Base-by-base conservation (phyloP, 768 basidiomycete species). In the Mycena leptocephala region DNA sequence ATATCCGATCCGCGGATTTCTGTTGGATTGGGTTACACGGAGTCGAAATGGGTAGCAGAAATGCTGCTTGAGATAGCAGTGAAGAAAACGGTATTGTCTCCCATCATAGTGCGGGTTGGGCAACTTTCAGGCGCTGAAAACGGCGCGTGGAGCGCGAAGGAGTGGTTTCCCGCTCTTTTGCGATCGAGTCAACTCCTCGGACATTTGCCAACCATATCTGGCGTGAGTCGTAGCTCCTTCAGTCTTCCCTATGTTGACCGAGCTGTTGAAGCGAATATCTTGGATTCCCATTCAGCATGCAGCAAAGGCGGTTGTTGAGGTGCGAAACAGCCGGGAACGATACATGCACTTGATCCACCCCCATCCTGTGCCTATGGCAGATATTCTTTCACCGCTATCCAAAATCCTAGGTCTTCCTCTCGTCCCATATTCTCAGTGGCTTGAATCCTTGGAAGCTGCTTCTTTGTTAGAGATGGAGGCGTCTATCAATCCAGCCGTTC, bases 11-110 rank as follows among this genome's bases (percentile, higher is more conserved):
- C 86, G 0, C 71, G 48, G 14, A 69, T 81, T 33, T 84, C 86
- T 0, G 72, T 85, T 18, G 84, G 83, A 2, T 78, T 81, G 10
- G 88, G 88, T 6, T 88, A 88, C 62, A 78, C 83, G 0, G 84
- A 87, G 73, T 86, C 85, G 0, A 89, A 89, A 79, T 88, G 86
- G 83, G 86, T 87, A 4, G 84, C 85, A 0, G 87, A 88, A 68
- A 78, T 81, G 67, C 80, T 88, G 13, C 76, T 87, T 7, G 53
- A 79, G 28, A 74, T 55, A 5, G 88, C 86, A 1, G 79, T 80
- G 2, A 63, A 82, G 33, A 24, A 62, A 14, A 85, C 86, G 1
- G 48, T 75, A 0, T 75, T 90, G 14, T 74, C 72, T 3, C 75
- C 85, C 2, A 63, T 85, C 14, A 83, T 86, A 18, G 85, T 89